Percentiles rank a stretch among this genome's conserved stretches.
phyloP scores from a whole-genome alignment of 306 rosid species.

The Acacia acuminata region DNA sequence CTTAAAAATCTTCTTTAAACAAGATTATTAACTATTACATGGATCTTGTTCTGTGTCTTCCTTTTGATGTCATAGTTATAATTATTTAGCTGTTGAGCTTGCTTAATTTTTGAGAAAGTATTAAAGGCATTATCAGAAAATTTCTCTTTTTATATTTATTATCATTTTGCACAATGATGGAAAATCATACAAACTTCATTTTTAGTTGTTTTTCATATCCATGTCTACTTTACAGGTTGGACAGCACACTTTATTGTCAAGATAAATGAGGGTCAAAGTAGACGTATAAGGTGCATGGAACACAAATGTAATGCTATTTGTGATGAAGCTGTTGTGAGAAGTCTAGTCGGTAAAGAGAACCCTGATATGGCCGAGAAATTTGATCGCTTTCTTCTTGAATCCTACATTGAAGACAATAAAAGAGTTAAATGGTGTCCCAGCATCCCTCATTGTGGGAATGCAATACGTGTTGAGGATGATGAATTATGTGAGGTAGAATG shows the following conservation, averaged over 20 bases:
- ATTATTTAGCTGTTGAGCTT: constrained; percentile 2
- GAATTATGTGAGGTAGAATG: constrained; percentile 92
- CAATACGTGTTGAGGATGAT: constrained; percentile 90
- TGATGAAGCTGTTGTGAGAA: constrained; percentile 84
- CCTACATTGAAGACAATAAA: constrained; percentile 97
- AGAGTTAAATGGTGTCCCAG: constrained; percentile 99
- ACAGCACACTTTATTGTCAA: constrained; percentile 87
- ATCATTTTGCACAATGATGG: constrained; percentile 9
- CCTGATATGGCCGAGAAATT: constrained; percentile 88
- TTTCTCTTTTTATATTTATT: neutral
- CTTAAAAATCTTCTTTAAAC: neutral
- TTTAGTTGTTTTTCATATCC: neutral
- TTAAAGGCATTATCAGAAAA: neutral
- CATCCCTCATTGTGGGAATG: constrained; percentile 95
- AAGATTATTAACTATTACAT: neutral
- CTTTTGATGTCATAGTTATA: constrained; percentile 11
- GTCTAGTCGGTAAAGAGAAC: constrained; percentile 65
- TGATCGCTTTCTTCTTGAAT: constrained; percentile 95
- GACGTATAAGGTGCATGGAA: constrained; percentile 94
- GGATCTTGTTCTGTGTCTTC: constrained; percentile 13
- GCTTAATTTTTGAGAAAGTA: neutral
- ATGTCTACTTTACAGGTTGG: constrained; percentile 70
- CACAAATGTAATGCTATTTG: constrained; percentile 95
- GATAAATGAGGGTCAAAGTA: constrained; percentile 98
- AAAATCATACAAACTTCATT: constrained; percentile 2